A percentile compares a stretch with the other conserved stretches of the same genome.
Conservation (phyloP, 495 filamentous ascomycete genomes). For the Tuber microsphaerosporum region DNA sequence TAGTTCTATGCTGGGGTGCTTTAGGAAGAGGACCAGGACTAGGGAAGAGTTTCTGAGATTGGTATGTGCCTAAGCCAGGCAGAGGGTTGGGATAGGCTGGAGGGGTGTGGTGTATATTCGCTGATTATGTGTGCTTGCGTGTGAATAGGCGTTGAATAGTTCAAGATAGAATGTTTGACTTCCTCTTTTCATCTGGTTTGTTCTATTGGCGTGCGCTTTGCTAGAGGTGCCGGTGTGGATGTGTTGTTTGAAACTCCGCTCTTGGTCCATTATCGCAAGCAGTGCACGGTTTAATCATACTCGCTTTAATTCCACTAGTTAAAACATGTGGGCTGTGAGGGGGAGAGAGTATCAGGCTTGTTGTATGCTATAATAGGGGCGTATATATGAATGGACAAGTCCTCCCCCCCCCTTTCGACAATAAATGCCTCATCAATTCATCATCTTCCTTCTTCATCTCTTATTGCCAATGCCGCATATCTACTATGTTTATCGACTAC, state of each 20-base stretch:
- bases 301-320: not conserved
- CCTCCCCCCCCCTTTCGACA: not conserved
- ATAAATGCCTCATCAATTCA: not conserved
- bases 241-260: not conserved
- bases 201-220: not conserved
- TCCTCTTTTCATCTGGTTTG: not conserved
- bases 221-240: not conserved
- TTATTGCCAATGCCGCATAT: not conserved
- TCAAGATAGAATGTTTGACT: not conserved
- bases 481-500: not conserved
- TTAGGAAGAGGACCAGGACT: slow-evolving; percentile 87
- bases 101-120: not conserved
- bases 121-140: not conserved
- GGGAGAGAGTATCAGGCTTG: not conserved
- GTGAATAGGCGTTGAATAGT: not conserved
- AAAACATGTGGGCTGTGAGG: not conserved
- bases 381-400: not conserved
- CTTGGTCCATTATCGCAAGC: not conserved
- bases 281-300: not conserved
- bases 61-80: slow-evolving; percentile 4
- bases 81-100: not conserved
- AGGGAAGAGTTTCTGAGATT: slow-evolving; percentile 70
- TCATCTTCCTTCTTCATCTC: not conserved
- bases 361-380: not conserved
- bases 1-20: slow-evolving; percentile 89